Base-by-base conservation (phyloP, 169 alveolate genomes). In the Plasmodium fragile region DNA sequence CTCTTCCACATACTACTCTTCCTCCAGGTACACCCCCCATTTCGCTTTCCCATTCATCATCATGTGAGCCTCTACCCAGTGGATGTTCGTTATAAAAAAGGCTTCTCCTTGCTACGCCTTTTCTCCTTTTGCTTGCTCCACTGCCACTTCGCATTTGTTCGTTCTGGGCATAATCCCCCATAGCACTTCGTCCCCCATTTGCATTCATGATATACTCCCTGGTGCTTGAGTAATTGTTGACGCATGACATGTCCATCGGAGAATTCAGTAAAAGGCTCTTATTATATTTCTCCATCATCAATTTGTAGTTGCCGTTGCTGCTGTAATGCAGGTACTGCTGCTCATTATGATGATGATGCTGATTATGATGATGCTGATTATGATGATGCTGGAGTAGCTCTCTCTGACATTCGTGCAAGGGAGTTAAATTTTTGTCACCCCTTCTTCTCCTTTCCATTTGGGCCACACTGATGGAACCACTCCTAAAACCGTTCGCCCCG, bases 241-340 rank as follows among this genome's bases (percentile, higher is more conserved):
- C 28, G 16, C 80, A n/a, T 8, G 79, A 11, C 18, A 81, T 6
- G 70, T 55, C 52, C 34, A 53, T 72, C 10, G 75, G 18, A 30
- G 59, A 28, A n/a, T 49, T 53, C 7, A 16, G 36, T 18, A 81
- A 32, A 53, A 28, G 4, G 55, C 30, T 81, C 25, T 81, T 53
- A 30, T 81, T 49, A 30, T 30, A 52, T n/a, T 81, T 81, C 4
- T 55, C 90, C 22, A 81, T 7, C 70, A 55, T 81, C 90, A 49
- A 32, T 81, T 81, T 55, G 78, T 81, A 72, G 43, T 81, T 28
- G 70, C 39, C 25, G 41, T 55, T 59, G 16, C 11, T 5, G 32
- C 36, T 65, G 16, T 65, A 18, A 7, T 22, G 30, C 16, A 65
- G n/a, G 36, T 65, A 16, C 8, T 65, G 39, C 34, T 65, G 39